phyloP scores from a whole-genome alignment of 2,329 filamentous ascomycete species.

The Neofusicoccum umdonicola region DNA sequence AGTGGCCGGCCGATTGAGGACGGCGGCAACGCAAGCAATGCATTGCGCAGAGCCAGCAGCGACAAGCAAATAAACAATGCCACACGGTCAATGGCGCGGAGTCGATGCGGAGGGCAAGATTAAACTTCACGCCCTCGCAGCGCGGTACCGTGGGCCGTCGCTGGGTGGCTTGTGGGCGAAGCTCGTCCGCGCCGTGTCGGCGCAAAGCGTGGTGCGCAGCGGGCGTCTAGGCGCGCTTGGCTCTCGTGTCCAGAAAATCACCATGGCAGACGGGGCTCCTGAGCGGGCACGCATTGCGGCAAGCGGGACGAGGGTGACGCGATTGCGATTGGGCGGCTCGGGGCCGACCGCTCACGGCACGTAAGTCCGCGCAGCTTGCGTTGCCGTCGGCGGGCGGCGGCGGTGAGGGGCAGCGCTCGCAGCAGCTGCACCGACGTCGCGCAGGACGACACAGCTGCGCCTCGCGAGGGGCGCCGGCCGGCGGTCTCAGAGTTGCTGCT shows the following conservation, averaged over 20 bases:
- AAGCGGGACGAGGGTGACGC: background rate
- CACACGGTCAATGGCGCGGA: background rate
- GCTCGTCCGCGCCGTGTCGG: background rate
- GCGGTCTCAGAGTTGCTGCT: background rate
- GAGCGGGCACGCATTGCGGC: background rate
- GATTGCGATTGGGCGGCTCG: background rate
- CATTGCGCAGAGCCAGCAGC: background rate
- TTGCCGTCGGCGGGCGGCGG: background rate
- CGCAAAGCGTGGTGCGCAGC: background rate
- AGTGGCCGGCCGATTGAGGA: background rate
- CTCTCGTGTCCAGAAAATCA: background rate
- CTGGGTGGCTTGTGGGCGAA: background rate
- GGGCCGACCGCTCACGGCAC: background rate
- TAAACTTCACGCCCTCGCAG: background rate
- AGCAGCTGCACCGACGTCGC: background rate
- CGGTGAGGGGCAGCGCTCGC: background rate
- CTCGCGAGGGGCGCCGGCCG: background rate
- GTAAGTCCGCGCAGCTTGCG: background rate
- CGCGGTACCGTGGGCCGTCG: background rate
- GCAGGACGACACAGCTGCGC: background rate
- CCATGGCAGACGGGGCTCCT: background rate
- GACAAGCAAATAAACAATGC: background rate
- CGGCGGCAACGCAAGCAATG: background rate
- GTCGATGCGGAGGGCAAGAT: background rate
- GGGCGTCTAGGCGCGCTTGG: background rate